Conservation (phyloP, 2,329 filamentous ascomycete species). For the Phyllosticta citribraziliensis region DNA sequence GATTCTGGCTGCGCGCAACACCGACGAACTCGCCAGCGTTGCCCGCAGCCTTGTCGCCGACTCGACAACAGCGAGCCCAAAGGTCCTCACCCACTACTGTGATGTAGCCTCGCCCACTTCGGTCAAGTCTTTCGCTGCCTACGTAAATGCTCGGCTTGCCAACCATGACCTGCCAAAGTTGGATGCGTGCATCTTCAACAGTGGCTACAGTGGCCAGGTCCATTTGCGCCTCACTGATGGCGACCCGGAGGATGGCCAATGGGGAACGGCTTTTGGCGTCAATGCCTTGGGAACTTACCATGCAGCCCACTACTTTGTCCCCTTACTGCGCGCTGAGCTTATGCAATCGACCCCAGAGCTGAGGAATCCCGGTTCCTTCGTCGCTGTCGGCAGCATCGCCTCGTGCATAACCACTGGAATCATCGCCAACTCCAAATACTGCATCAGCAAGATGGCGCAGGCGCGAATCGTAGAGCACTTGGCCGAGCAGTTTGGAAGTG, state of each 20-base stretch:
- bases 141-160: background rate
- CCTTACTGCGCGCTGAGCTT: constrained; percentile 13
- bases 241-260: constrained; percentile 22
- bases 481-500: constrained; percentile 23
- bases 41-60: background rate
- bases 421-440: constrained; percentile 32
- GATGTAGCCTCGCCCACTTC: constrained; percentile 22
- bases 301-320: constrained; percentile 27
- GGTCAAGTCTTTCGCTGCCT: constrained; percentile 13
- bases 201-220: constrained; percentile 24
- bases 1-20: constrained; percentile 31
- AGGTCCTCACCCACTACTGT: constrained; percentile 10
- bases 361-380: constrained; percentile 21
- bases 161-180: background rate
- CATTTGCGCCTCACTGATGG: constrained; percentile 25
- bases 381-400: constrained; percentile 17
- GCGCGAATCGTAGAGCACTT: constrained; percentile 30
- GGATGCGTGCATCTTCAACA: constrained; percentile 4
- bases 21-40: constrained; percentile 18
- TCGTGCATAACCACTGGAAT: constrained; percentile 28
- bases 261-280: constrained; percentile 23
- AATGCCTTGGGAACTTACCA: constrained; percentile 30
- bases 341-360: constrained; percentile 10
- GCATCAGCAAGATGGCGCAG: constrained; percentile 29
- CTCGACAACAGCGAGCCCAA: background rate